phyloP scores from a whole-genome alignment of 202 grass and related monocot species.

The Panicum virgatum region DNA sequence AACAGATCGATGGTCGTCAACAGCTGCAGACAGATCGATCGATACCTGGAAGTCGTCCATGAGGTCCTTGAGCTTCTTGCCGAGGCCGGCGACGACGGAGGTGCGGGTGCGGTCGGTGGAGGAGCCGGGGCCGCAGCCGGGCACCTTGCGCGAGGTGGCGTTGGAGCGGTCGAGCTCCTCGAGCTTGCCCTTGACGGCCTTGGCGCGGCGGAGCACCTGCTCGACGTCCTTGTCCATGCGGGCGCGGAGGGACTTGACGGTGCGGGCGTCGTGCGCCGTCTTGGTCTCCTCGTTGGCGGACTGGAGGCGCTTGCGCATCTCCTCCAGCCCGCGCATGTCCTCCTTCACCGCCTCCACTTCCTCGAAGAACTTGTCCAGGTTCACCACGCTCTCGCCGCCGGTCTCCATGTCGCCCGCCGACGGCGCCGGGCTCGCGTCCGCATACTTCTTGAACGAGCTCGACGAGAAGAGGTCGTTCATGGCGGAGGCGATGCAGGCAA shows the following conservation, averaged over 20 bases:
- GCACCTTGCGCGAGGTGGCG: constrained; percentile 48
- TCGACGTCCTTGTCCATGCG: constrained; percentile 75
- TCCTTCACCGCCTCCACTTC: constrained; percentile 69
- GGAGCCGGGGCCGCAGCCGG: constrained; percentile 80
- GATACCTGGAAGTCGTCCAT: constrained; percentile 97
- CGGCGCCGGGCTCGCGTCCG: constrained; percentile 58
- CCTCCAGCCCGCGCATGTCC: constrained; percentile 59
- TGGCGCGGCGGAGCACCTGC: constrained; percentile 63
- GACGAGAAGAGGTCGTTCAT: constrained; percentile 95
- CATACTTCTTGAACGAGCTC: constrained; percentile 88
- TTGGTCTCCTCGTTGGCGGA: constrained; percentile 78
- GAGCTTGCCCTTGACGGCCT: constrained; percentile 61
- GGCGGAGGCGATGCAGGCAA: background rate
- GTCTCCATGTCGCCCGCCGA: constrained; percentile 61
- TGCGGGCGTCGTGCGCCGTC: constrained; percentile 61
- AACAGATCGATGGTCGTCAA: no score
- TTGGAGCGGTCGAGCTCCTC: constrained; percentile 69
- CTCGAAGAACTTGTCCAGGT: constrained; percentile 70
- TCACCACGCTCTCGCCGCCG: constrained; percentile 44
- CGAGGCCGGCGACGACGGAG: constrained; percentile 79
- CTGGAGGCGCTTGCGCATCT: constrained; percentile 62
- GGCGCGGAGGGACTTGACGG: constrained; percentile 62
- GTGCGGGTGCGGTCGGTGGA: constrained; percentile 69
- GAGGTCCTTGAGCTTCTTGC: constrained; percentile 88
- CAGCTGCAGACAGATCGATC: no score